A percentile compares a stretch with the other conserved stretches of the same genome.
These are phyloP conservation scores for Rutstroemia sp. DNA, from an alignment of 2,329 filamentous ascomycete species.

Conservation along the genomic window DNA sequence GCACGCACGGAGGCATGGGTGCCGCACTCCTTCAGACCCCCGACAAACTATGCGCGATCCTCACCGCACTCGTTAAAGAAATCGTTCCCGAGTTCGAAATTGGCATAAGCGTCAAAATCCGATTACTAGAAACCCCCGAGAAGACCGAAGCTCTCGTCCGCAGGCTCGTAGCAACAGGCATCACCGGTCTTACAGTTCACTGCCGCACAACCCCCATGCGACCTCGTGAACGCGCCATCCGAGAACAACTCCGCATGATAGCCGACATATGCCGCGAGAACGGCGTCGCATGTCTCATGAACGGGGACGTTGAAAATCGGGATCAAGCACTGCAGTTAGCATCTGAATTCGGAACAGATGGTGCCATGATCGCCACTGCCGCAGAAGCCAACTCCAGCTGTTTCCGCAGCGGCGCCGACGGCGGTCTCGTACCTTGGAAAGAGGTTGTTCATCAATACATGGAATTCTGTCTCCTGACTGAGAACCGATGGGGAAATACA, in stretches of 20 bases:
- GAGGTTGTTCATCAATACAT: slow-evolving; percentile 74
- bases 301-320: slow-evolving; percentile 77
- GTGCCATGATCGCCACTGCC: slow-evolving; percentile 92
- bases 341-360: slow-evolving; percentile 76
- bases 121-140: slow-evolving; percentile 69
- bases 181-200: slow-evolving; percentile 86
- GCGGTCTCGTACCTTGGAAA: slow-evolving; percentile 65
- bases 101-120: slow-evolving; percentile 95
- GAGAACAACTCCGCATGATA: slow-evolving; percentile 80
- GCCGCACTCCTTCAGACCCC: slow-evolving; percentile 82
- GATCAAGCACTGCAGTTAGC: slow-evolving; percentile 67
- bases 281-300: slow-evolving; percentile 91
- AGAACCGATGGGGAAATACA: slow-evolving; percentile 87
- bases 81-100: slow-evolving; percentile 75
- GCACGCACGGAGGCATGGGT: slow-evolving; percentile 89
- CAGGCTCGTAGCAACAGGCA: slow-evolving; percentile 75
- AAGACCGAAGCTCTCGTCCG: slow-evolving; percentile 72
- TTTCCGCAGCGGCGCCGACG: slow-evolving; percentile 63
- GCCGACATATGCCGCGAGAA: slow-evolving; percentile 70
- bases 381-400: slow-evolving; percentile 89
- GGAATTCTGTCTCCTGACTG: slow-evolving; percentile 61
- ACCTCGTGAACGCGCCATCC: slow-evolving; percentile 78
- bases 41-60: slow-evolving; percentile 74
- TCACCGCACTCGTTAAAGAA: slow-evolving; percentile 72
- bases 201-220: slow-evolving; percentile 96